Evolutionary conservation across 1,284 basidiomycete genomes (phyloP).

Genomic region (Trametes sp.): DNA sequence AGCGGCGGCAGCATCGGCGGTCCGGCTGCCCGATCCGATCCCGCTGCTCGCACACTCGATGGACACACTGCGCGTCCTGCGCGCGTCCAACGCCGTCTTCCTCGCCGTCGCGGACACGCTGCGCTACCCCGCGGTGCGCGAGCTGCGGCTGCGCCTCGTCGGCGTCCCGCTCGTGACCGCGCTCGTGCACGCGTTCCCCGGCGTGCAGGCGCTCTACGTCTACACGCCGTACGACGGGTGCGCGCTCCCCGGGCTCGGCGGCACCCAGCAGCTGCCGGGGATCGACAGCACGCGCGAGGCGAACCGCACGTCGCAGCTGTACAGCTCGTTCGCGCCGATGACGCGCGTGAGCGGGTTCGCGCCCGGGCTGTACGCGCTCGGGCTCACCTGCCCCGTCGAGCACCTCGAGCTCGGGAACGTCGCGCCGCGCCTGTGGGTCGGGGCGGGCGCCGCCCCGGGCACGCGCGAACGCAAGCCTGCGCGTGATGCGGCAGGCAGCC

Average conservation of each 20-base stretch:
- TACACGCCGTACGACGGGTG: conserved; percentile 31
- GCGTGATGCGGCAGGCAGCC: background rate
- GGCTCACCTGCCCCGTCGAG: conserved; percentile 16
- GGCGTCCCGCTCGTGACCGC: conserved; percentile 27
- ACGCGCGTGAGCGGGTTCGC: conserved; percentile 24
- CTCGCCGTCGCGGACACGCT: conserved; percentile 25
- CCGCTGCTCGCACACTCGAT: conserved; percentile 24
- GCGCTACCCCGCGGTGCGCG: conserved; percentile 24
- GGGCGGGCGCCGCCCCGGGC: background rate
- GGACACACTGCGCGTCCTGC: conserved; percentile 15
- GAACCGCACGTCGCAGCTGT: conserved; percentile 24
- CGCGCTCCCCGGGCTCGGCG: background rate
- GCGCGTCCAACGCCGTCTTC: conserved; percentile 22
- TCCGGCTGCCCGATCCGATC: conserved; percentile 22
- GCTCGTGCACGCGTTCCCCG: conserved; percentile 30
- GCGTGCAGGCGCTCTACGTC: conserved; percentile 22
- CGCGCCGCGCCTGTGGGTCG: conserved; percentile 8
- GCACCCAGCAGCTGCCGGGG: conserved; percentile 15
- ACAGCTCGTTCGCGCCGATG: conserved; percentile 27
- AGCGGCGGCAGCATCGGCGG: background rate
- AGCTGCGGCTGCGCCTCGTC: conserved; percentile 23
- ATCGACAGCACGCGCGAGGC: conserved; percentile 25
- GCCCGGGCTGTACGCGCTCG: conserved; percentile 28
- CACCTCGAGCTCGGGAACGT: conserved; percentile 23
- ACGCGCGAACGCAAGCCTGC: background rate